These are phyloP conservation scores for Emergomyces orientalis DNA, from an alignment of 2,329 filamentous ascomycete species.

Conservation along the genomic window DNA sequence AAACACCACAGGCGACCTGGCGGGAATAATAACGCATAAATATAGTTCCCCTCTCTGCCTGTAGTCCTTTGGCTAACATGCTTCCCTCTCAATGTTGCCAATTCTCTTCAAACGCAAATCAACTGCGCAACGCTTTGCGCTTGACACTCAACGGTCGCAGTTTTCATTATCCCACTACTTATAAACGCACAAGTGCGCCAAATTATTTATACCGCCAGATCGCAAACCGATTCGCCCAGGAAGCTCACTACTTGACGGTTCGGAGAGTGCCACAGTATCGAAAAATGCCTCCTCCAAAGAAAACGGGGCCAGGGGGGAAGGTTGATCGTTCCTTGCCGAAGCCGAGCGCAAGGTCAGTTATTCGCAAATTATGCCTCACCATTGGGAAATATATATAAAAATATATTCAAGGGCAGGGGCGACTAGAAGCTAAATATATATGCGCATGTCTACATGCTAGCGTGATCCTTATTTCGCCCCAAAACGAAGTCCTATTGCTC, in stretches of 20 bases:
- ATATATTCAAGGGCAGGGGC: background rate
- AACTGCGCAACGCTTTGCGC: background rate
- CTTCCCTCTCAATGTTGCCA: background rate
- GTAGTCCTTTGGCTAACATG: background rate
- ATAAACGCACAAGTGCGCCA: background rate
- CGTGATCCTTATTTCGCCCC: constrained; percentile 73
- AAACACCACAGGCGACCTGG: background rate
- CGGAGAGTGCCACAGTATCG: constrained; percentile 17
- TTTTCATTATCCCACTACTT: background rate
- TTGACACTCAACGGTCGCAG: background rate
- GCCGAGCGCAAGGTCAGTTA: constrained; percentile 53
- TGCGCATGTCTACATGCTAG: constrained; percentile 37
- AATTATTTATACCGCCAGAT: background rate
- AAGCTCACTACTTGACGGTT: constrained; percentile 10
- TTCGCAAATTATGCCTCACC: background rate
- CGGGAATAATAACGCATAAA: background rate
- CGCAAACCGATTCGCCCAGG: background rate
- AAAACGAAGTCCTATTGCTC: constrained; percentile 79
- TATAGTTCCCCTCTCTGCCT: background rate
- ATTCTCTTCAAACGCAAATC: background rate
- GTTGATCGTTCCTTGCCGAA: constrained; percentile 38
- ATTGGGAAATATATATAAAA: background rate
- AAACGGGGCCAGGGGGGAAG: constrained; percentile 7
- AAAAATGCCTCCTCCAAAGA: constrained; percentile 13
- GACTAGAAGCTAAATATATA: background rate